Base-by-base conservation (phyloP, 768 basidiomycete genomes). In the Termitomyces eurrhizus region DNA sequence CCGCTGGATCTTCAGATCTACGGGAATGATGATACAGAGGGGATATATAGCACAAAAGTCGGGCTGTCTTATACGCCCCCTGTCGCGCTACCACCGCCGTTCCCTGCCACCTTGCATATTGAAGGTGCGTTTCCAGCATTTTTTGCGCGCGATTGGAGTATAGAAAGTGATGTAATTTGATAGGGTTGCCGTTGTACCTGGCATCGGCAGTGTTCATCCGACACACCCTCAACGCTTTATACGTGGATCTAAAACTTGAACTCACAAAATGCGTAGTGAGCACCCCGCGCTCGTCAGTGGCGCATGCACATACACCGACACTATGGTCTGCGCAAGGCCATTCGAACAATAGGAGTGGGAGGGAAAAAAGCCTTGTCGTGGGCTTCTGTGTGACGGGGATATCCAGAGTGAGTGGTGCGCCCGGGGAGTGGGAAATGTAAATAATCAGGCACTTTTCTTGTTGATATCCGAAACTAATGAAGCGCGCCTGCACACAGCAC, bases 141-240 rank as follows among this genome's bases (percentile, higher is more conserved):
- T 36, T n/a, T 46, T 9, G n/a, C 18, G n/a, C n/a, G n/a, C n/a
- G n/a, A 44, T 44, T 44, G 8, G 33, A 24, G 11, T 12, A 24
- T 7, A 16, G 32, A n/a, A 45, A 50, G 57, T 52, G 29, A 42
- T 32, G 32, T 12, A 2, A 18, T 41, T 32, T 11, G 18, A 7
- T 64, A 90, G 89, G 91, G n/a, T 69, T 89, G 4, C 83, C 86
- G 8, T 66, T 92, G 35, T 93, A 92, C 72, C 77, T 86, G 61
- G 82, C 88, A 1, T 89, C 89, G 0, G 84, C 89, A 2, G 80
- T 81, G 3, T 82, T 92, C 63, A 73, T 92, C 21, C 80, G 87
- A 21, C 89, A 88, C 62, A 88, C 90, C 5, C 80, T 93, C 69
- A 89, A 85, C 67, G 86, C 91, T 13, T 70, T 92, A 16, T 92